A percentile compares a stretch with the other conserved stretches of the same genome.
phyloP scores from a whole-genome alignment of 177 flowering plant species.

The Telopea speciosissima region DNA sequence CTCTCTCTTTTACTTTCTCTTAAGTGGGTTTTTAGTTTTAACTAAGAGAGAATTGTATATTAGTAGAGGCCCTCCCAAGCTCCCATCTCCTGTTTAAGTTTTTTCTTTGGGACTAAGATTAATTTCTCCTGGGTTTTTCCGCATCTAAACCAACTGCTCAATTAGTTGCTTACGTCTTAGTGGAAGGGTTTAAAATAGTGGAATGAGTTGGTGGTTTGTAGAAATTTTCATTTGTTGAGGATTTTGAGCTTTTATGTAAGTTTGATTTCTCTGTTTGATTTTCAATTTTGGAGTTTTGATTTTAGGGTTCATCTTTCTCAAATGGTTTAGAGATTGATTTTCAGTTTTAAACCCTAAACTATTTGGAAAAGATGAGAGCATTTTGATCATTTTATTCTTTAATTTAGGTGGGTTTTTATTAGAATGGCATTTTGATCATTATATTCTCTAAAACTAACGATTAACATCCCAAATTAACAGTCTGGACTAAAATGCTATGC shows the following conservation, averaged over 20 bases:
- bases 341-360: no score
- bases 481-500: no score
- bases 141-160: no score
- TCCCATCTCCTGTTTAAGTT: slow-evolving; percentile 9
- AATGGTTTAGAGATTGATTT: no score
- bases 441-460: no score
- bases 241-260: background rate
- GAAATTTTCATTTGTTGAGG: slow-evolving; percentile 9
- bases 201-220: slow-evolving; percentile 29
- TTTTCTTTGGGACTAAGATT: background rate
- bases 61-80: slow-evolving; percentile 14
- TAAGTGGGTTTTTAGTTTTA: background rate
- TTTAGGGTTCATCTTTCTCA: no score
- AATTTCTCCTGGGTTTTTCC: background rate
- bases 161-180: slow-evolving; percentile 20
- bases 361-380: no score
- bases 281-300: no score
- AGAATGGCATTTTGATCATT: no score
- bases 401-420: no score
- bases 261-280: slow-evolving; percentile 9
- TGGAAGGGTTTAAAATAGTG: slow-evolving; percentile 21
- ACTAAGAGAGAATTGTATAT: background rate
- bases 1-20: background rate
- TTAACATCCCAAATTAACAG: no score
- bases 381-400: no score